These are phyloP conservation scores for Schwanniomyces vanrijiae DNA, from an alignment of 805 yeast species.

Conservation along the genomic window DNA sequence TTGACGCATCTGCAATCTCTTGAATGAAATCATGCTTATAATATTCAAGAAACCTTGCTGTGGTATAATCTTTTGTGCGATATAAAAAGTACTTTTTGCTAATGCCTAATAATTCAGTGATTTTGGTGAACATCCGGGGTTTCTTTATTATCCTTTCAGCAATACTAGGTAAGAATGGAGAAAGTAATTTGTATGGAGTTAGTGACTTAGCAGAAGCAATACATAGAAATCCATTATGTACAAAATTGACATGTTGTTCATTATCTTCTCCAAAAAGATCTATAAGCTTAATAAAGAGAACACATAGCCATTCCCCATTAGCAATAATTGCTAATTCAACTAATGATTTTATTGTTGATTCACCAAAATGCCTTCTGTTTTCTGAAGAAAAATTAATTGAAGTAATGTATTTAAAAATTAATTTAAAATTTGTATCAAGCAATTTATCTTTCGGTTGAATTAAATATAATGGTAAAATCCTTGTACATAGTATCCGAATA, in stretches of 20 bases:
- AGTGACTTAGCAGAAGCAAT: slow-evolving; percentile 56
- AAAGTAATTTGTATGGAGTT: slow-evolving; percentile 76
- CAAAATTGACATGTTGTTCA: slow-evolving; percentile 66
- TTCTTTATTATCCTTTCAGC: slow-evolving; percentile 63
- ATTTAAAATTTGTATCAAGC: slow-evolving; percentile 41
- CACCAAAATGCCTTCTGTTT: slow-evolving; percentile 46
- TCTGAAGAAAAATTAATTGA: slow-evolving; percentile 34
- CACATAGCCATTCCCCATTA: slow-evolving; percentile 67
- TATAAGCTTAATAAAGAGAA: slow-evolving; percentile 62
- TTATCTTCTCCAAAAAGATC: slow-evolving; percentile 65
- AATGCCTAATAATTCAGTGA: slow-evolving; percentile 67
- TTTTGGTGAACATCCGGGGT: slow-evolving; percentile 53
- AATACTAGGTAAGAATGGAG: slow-evolving; percentile 76
- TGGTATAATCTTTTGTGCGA: slow-evolving; percentile 69
- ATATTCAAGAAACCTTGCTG: slow-evolving; percentile 72
- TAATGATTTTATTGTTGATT: slow-evolving; percentile 60
- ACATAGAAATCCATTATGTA: slow-evolving; percentile 59
- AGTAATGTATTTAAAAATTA: slow-evolving; percentile 43
- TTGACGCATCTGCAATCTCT: slow-evolving; percentile 56
- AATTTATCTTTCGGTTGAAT: slow-evolving; percentile 36
- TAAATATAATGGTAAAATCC: slow-evolving; percentile 55
- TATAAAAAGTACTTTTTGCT: slow-evolving; percentile 60
- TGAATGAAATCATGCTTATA: slow-evolving; percentile 63
- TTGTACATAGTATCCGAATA: slow-evolving; percentile 51
- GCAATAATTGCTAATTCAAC: slow-evolving; percentile 62